Evolutionary conservation across 352 stramenopile species (phyloP), one percentile per base, ranked within the genome.

Genomic region (Elongisporangium senticosum): DNA sequence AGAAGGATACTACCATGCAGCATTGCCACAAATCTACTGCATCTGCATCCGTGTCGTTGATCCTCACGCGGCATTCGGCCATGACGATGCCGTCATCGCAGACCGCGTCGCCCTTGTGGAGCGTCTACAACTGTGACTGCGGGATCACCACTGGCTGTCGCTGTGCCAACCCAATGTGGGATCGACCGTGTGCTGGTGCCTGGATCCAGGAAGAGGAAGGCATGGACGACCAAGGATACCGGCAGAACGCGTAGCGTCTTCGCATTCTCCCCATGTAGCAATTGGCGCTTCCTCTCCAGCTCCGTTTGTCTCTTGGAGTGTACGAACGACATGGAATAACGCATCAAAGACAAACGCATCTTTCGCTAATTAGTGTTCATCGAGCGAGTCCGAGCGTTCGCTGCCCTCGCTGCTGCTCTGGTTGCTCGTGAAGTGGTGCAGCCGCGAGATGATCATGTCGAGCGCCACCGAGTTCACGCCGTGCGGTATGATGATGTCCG

Each of bases 401-500:
- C 72, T 83, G 24, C 65, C 63, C n/a, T 62, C 60, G 48, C 70
- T 81, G 49, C 67, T 85, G 57, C 63, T 70, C 50, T 64, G 74
- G 63, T 53, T 49, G 51, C 63, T 74, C 65, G 74, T 86, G 57
- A 90, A 95, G 65, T 71, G 88, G 64, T 93, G 80, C 58, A 97
- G 83, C 53, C 87, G 87, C 49, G 84, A 92, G 60, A 98, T 86
- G 62, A 98, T 93, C 83, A 98, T 95, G 65, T 98, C 91, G 33
- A 98, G 79, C 61, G 94, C 93, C 21, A 98, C 89, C 49, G 83
- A 88, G 65, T 98, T 98, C 33, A 97, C 82, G 50, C 93, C 93
- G 63, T 96, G 84, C 28, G 95, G 96, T 54, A 98, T 96, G 74
- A 98, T 97, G 62, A 98, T 87, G 80, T 99, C 93, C 23, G 94